Evolutionary conservation across 2,329 filamentous ascomycete genomes (phyloP).

Genomic region (Alternaria sp.): DNA sequence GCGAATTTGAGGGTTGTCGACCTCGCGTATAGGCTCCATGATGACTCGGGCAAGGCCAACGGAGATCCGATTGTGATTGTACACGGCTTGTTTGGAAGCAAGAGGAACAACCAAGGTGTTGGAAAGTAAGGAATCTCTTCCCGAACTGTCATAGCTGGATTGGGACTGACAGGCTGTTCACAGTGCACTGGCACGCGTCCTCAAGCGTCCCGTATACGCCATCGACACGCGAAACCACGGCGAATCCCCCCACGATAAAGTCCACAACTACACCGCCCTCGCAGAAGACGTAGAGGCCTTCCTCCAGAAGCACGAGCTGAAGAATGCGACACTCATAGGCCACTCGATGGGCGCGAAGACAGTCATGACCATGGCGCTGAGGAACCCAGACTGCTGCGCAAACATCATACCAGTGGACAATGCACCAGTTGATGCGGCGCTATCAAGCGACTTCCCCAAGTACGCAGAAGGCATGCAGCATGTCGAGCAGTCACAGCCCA

Average conservation of each 20-base stretch:
- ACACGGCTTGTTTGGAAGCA: conserved; percentile 92
- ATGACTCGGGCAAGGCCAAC: conserved; percentile 43
- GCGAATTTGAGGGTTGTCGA: conserved; percentile 31
- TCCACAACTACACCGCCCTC: conserved; percentile 83
- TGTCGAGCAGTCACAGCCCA: conserved; percentile 73
- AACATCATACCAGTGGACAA: conserved; percentile 89
- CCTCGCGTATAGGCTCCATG: conserved; percentile 45
- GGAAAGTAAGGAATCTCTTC: conserved; percentile 70
- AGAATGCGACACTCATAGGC: conserved; percentile 78
- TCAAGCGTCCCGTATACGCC: conserved; percentile 81
- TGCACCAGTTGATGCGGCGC: conserved; percentile 79
- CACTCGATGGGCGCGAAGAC: conserved; percentile 98
- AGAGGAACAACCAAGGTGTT: conserved; percentile 92
- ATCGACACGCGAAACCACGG: conserved; percentile 93
- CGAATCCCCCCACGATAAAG: conserved; percentile 77
- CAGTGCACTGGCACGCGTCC: conserved; percentile 79
- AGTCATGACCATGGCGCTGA: conserved; percentile 84
- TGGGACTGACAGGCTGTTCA: not conserved
- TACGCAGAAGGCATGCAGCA: conserved; percentile 86
- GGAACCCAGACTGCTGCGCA: conserved; percentile 69
- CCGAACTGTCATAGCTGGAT: not conserved
- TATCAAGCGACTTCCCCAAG: conserved; percentile 75
- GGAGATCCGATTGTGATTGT: conserved; percentile 80
- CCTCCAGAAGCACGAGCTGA: conserved; percentile 72
- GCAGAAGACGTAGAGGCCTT: conserved; percentile 84